Conservation (phyloP, 75 land plant species). For the Chamaecyparis obtusa region DNA sequence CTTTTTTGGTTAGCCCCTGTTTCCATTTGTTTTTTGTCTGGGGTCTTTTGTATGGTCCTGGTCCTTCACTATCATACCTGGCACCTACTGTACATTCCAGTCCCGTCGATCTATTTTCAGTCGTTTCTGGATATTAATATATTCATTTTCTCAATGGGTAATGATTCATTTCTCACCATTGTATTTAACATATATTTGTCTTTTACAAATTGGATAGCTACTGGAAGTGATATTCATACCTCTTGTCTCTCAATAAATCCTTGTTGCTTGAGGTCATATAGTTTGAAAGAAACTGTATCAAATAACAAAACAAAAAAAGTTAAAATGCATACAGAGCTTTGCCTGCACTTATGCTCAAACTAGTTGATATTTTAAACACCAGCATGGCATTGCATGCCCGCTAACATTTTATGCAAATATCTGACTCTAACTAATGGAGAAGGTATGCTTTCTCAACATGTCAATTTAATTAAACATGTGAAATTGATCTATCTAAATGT, state of each 20-base stretch:
- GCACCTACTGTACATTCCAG: too few relatives aligned
- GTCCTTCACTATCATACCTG: too few relatives aligned
- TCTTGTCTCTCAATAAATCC: constrained; percentile 92
- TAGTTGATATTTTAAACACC: not conserved
- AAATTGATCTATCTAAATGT: not conserved
- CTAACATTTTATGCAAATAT: not conserved
- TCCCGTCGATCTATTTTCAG: too few relatives aligned
- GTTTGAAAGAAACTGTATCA: constrained; percentile 77
- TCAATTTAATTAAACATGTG: not conserved
- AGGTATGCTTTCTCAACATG: not conserved
- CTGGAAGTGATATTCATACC: constrained; percentile 32
- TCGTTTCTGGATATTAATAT: too few relatives aligned
- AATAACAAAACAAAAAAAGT: not conserved
- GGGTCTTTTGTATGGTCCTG: too few relatives aligned
- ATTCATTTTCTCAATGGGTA: not conserved
- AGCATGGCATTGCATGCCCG: not conserved
- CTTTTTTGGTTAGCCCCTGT: too few relatives aligned
- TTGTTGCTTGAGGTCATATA: constrained; percentile 86
- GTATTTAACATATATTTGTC: not conserved
- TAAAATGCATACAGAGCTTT: not conserved
- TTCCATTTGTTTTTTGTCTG: too few relatives aligned
- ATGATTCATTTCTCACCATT: not conserved
- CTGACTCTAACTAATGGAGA: not conserved
- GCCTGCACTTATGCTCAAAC: not conserved
- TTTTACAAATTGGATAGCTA: not conserved